Base-by-base conservation (phyloP, 176 grass and related monocot genomes). In the Carex scoparia region DNA sequence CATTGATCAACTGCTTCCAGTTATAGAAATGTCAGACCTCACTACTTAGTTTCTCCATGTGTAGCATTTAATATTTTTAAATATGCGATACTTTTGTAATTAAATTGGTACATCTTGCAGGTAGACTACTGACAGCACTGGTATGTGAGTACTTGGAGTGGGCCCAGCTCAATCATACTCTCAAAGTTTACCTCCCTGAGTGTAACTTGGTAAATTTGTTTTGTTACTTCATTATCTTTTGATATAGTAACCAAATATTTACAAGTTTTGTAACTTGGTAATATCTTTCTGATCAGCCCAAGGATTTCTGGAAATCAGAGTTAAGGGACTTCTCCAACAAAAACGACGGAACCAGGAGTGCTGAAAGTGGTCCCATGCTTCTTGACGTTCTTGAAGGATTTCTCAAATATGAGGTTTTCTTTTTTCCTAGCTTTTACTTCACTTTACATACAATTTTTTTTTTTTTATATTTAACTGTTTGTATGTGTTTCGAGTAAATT, bases 321-420 rank as follows among this genome's bases (percentile, higher is more conserved):
- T 67, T 98, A 35, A 95, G 85, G 78, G 89, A 95, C 65, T 95
- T 98, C 44, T 94, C 83, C 54, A 90, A 85, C 70, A 94, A 91
- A 90, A 95, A 84, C 71, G 92, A 98, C 40, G 82, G 82, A 59
- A 90, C 82, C 53, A 93, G 90, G 79, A 94, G 85, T 58, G 91
- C 88, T 59, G 93, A 95, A 84, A 94, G 91, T 80, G 93, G 91
- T 49, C 93, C 93, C 35, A 83, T 99, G 87, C 93, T 99, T 38
- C 86, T 99, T 79, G 93, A 99, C 66, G 93, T 99, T 79, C 93
- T 99, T 30, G 91, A 99, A 89, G 91, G 96, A 82, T 99, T 92
- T 88, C 77, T 95, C 33, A 99, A 95, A 95, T 99, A 92, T 86
- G 91, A 95, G 96, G 96, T 99, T 88, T 86, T 32, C 48, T 2